Evolutionary conservation across 1,284 basidiomycete genomes (phyloP), one percentile per base, ranked within the genome.

Genomic region (Fomitopsis schrenkii): DNA sequence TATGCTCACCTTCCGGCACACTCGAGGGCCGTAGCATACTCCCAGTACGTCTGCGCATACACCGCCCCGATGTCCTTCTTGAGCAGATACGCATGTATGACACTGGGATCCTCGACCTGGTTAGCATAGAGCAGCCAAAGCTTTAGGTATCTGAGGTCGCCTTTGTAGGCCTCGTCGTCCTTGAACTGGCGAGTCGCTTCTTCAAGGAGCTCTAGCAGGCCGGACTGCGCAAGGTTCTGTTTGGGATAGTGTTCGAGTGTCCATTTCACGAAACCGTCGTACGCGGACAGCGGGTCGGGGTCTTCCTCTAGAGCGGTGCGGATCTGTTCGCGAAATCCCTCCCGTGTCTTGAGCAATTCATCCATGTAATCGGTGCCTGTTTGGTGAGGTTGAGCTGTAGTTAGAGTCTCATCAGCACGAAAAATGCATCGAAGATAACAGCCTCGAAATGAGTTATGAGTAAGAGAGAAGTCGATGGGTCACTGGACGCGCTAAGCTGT

Each of bases 41-140:
- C 95, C 74, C 96, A 94, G 71, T 98, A 98, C 46, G 97, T 80
- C 44, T 91, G 76, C 0, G 93, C 91, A 71, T 90, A 88, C 6
- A 80, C 80, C 8, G 90, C 90, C 0, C 95, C 96, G 64, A 98
- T 91, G 61, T 94, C 89, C 64, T 95, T 93, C 0, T 87, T 86
- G 61, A 97, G 82, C 64, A 98, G 76, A 74, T 93, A 97, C 60
- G 85, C 80, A 77, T 91, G 95, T 63, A 96, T 87, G 68, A 91
- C 81, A 9, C 80, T 80, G 58, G 85, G 84, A 70, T 80, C 83
- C 72, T 88, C 87, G 48, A 94, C 90, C 67, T 89, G 89, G 68
- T 84, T 86, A 15, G 92, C 89, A 73, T 97, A 98, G 59, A 94
- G 82, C 42, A 93, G 80, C 97, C 97, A 99, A 28, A 98, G 79